These are phyloP conservation scores for Musa troglodytarum DNA, from an alignment of 176 grass and related monocot genomes.

Conservation along the genomic window DNA sequence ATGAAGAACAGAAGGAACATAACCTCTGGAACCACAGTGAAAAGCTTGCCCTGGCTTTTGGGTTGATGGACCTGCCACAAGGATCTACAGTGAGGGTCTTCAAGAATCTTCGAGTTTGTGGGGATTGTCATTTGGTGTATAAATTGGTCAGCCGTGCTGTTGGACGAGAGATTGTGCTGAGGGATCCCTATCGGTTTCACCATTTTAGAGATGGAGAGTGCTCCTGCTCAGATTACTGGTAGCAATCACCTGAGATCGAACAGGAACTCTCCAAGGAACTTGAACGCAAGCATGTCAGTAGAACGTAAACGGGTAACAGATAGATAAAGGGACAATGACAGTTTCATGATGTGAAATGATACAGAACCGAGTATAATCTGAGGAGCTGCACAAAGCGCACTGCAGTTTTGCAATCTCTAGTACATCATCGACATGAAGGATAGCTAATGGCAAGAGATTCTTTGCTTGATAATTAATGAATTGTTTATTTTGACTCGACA, in stretches of 20 bases:
- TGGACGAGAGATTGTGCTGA: slow-evolving; percentile 53
- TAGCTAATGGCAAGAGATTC: too few relatives aligned
- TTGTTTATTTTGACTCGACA: too few relatives aligned
- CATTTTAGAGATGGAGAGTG: slow-evolving; percentile 62
- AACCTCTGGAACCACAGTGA: slow-evolving; percentile 84
- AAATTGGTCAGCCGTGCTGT: slow-evolving; percentile 58
- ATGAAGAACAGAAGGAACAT: slow-evolving; percentile 82
- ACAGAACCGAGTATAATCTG: too few relatives aligned
- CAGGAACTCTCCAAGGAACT: too few relatives aligned
- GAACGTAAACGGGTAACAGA: too few relatives aligned
- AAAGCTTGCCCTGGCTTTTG: slow-evolving; percentile 74
- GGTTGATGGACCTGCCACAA: slow-evolving; percentile 42
- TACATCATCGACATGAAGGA: too few relatives aligned
- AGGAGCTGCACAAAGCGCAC: too few relatives aligned
- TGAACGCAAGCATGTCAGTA: too few relatives aligned
- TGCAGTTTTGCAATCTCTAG: too few relatives aligned
- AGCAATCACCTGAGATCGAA: background rate
- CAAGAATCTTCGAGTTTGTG: slow-evolving; percentile 83
- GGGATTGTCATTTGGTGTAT: slow-evolving; percentile 82
- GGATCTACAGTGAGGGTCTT: slow-evolving; percentile 53
- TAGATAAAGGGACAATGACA: too few relatives aligned
- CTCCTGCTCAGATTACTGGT: slow-evolving; percentile 91
- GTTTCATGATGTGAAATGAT: too few relatives aligned
- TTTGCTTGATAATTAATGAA: too few relatives aligned
- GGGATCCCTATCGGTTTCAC: slow-evolving; percentile 86